These are phyloP conservation scores for Ophiostoma sp. DNA, from an alignment of 2,329 filamentous ascomycete genomes.

Conservation along the genomic window DNA sequence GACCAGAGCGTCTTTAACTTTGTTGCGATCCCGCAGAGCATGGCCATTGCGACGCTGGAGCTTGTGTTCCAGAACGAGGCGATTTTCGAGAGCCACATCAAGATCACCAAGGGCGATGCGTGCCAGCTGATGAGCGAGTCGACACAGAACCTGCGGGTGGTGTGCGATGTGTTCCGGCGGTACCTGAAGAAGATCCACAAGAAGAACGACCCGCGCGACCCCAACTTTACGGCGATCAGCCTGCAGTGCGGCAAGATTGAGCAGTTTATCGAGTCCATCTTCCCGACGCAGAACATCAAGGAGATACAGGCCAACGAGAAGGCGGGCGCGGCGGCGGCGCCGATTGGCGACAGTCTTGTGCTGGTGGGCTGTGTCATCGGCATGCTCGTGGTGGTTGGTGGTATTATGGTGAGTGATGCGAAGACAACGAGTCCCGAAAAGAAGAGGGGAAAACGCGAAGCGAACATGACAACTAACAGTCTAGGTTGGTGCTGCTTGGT, in stretches of 20 bases:
- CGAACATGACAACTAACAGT: constrained; percentile 14
- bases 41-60: constrained; percentile 95
- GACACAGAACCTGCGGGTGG: constrained; percentile 77
- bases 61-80: constrained; percentile 85
- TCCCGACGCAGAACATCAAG: constrained; percentile 75
- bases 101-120: constrained; percentile 93
- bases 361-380: constrained; percentile 62
- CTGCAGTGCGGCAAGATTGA: constrained; percentile 88
- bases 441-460: too few relatives aligned
- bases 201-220: constrained; percentile 92
- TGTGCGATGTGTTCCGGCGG: constrained; percentile 75
- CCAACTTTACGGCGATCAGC: constrained; percentile 87
- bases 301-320: constrained; percentile 36
- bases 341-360: constrained; percentile 57
- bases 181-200: constrained; percentile 78
- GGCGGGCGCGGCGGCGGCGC: constrained; percentile 43
- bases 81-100: constrained; percentile 82
- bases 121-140: constrained; percentile 89
- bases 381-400: constrained; percentile 66
- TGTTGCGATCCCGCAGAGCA: constrained; percentile 89
- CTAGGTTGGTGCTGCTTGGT: constrained; percentile 71
- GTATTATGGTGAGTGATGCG: constrained; percentile 65
- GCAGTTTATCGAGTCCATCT: constrained; percentile 90
- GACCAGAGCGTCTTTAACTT: constrained; percentile 99
- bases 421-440: too few relatives aligned